Base-by-base conservation (phyloP, 139 green algal species). In the Eudorina sp. region DNA sequence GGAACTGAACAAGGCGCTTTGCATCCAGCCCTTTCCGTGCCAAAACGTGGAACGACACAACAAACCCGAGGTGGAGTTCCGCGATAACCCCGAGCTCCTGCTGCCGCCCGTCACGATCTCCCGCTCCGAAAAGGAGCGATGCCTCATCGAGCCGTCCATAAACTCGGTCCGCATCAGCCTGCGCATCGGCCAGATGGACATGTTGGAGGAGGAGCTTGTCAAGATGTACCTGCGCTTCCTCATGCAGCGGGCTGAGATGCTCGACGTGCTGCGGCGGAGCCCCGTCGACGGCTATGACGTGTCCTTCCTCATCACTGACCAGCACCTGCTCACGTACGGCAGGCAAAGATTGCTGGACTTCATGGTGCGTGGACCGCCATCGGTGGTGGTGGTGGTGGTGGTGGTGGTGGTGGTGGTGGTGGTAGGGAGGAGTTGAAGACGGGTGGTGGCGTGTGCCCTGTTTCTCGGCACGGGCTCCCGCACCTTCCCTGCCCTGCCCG, bases 111-210 rank as follows among this genome's bases (percentile, higher is more conserved):
- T 96, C 2, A 41, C 76, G 1, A 90, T 97, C 1, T 62, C 38
- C 4, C 88, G 94, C 21, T 91, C 91, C 8, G 58, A 83, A 7
- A 68, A 68, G 13, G 94, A 95, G 75, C 60, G 87, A 55, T 94
- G 92, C 72, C 91, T 97, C 21, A 95, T 97, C 16, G 95, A 97
- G 83, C 83, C 76, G 2, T 88, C 85, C 60, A 93, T 95, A 43
- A 97, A 97, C 91, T 94, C 89, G 31, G 79, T 93, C 27, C 88
- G 95, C 19, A 45, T 97, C 48, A 94, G 88, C 78, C 58, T 97
- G n/a, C 93, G 92, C 70, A 85, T 94, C 23, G 78, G 78, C 3
- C 60, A 76, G 85, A 83, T 88, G 73, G 92, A 95, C 46, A 77
- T 97, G 76, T 58, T 90, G 38, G 88, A 68, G 88, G 90, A 90